Conservation (phyloP, 495 filamentous ascomycete species). For the Niebla homalea region DNA sequence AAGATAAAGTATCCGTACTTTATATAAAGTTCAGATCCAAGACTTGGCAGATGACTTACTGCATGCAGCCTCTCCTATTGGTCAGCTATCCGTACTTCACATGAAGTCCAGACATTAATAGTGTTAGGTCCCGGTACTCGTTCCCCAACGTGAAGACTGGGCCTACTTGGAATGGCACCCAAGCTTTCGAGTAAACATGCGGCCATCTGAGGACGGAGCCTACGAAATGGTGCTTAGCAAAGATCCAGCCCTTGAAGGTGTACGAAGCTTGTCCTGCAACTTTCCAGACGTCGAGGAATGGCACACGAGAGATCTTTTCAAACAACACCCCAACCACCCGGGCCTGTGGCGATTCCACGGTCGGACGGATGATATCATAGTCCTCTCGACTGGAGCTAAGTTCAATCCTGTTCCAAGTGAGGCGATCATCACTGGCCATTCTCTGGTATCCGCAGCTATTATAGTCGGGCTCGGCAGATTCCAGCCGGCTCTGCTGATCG, state of each 20-base stretch:
- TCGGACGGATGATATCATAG: constrained; percentile 44
- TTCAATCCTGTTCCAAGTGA: constrained; percentile 44
- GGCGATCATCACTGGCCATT: constrained; percentile 27
- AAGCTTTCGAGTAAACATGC: constrained; percentile 29
- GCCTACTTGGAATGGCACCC: constrained; percentile 37
- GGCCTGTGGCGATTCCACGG: constrained; percentile 38
- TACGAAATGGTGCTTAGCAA: constrained; percentile 38
- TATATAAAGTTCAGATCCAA: no score
- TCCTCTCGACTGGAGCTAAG: constrained; percentile 49
- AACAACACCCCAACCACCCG: constrained; percentile 30
- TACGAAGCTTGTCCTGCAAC: constrained; percentile 11
- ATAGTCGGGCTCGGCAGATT: constrained; percentile 38
- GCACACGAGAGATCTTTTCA: constrained; percentile 42
- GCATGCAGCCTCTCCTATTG: no score
- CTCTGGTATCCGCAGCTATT: constrained; percentile 33
- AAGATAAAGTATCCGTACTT: no score
- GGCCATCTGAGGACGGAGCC: constrained; percentile 27
- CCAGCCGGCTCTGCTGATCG: constrained; percentile 36
- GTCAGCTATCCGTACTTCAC: no score
- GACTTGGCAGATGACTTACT: no score
- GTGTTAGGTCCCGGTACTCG: no score
- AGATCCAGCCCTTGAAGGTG: constrained; percentile 15
- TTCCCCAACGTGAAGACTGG: constrained; percentile 30
- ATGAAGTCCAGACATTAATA: no score
- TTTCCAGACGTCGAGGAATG: constrained; percentile 40